Evolutionary conservation across 352 stramenopile species (phyloP).

Genomic region (Pythium myriotylum): DNA sequence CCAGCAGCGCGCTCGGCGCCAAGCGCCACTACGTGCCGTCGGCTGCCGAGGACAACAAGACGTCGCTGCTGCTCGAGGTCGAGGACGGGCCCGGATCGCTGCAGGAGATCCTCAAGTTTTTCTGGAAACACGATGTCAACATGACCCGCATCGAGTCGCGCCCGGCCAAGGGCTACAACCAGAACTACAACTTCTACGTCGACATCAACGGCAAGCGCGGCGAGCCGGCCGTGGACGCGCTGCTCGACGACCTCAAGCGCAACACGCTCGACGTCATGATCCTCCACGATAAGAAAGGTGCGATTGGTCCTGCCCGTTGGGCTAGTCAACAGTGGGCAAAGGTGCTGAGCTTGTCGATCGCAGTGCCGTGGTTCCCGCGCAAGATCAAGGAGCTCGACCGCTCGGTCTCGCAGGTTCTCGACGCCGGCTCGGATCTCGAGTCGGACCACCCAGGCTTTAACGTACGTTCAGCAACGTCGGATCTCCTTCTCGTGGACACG

Average conservation of each 20-base stretch:
- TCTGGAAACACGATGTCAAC: slow-evolving; percentile 98
- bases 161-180: slow-evolving; percentile 81
- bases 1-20: slow-evolving; percentile 18
- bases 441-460: slow-evolving; percentile 96
- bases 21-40: slow-evolving; percentile 33
- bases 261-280: slow-evolving; percentile 92
- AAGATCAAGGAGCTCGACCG: slow-evolving; percentile 84
- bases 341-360: not conserved
- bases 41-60: slow-evolving; percentile 62
- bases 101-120: slow-evolving; percentile 95
- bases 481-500: too few species aligned
- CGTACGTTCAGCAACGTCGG: slow-evolving; percentile 57
- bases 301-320: not conserved
- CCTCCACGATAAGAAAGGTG: slow-evolving; percentile 93
- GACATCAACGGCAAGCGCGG: slow-evolving; percentile 90
- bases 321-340: too few species aligned
- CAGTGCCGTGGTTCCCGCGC: slow-evolving; percentile 85
- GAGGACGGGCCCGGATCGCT: slow-evolving; percentile 85
- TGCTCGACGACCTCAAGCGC: slow-evolving; percentile 86
- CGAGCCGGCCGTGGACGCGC: slow-evolving; percentile 73
- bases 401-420: slow-evolving; percentile 84
- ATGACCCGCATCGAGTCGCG: slow-evolving; percentile 96
- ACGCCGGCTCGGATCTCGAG: slow-evolving; percentile 94
- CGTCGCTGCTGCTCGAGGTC: slow-evolving; percentile 75
- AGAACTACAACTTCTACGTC: slow-evolving; percentile 93